phyloP scores from a whole-genome alignment of 257 asterid genomes.

The Scutellaria baicalensis region DNA sequence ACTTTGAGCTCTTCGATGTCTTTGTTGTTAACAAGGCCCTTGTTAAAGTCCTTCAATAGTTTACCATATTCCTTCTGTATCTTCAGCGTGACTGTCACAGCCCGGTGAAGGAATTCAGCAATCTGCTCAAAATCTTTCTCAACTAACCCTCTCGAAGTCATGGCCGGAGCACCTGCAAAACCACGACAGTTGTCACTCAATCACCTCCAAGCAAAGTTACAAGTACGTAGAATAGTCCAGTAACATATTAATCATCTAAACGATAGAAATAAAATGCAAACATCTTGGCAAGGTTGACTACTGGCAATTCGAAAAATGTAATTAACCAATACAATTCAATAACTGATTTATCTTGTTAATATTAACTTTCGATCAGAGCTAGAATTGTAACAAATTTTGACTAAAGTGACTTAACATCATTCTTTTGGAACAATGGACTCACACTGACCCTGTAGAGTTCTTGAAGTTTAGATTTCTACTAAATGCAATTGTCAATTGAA shows the following conservation, averaged over 20 bases:
- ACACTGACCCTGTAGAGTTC: neutral
- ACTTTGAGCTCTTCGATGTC: conserved; percentile 90
- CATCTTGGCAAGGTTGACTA: no score
- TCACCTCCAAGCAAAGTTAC: neutral
- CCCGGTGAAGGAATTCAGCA: conserved; percentile 88
- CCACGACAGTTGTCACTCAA: neutral
- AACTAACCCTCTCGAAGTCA: conserved; percentile 93
- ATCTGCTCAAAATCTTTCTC: conserved; percentile 98
- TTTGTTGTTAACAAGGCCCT: conserved; percentile 78
- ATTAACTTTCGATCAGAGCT: no score
- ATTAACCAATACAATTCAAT: no score
- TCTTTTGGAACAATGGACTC: neutral
- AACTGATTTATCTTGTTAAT: neutral
- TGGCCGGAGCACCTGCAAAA: conserved; percentile 81
- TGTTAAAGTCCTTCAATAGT: conserved; percentile 91
- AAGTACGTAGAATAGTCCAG: neutral
- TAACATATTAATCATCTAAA: no score
- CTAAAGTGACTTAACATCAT: no score
- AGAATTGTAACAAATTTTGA: no score
- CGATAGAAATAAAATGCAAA: no score
- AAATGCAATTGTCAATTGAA: neutral
- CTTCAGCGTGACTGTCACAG: conserved; percentile 69
- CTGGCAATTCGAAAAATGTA: no score
- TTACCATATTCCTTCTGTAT: conserved; percentile 88
- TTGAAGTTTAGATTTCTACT: neutral